A percentile compares a stretch with the other conserved stretches of the same genome.
Evolutionary conservation across 2,329 filamentous ascomycete genomes (phyloP).

Genomic region (Colletotrichum lindemuthianum): DNA sequence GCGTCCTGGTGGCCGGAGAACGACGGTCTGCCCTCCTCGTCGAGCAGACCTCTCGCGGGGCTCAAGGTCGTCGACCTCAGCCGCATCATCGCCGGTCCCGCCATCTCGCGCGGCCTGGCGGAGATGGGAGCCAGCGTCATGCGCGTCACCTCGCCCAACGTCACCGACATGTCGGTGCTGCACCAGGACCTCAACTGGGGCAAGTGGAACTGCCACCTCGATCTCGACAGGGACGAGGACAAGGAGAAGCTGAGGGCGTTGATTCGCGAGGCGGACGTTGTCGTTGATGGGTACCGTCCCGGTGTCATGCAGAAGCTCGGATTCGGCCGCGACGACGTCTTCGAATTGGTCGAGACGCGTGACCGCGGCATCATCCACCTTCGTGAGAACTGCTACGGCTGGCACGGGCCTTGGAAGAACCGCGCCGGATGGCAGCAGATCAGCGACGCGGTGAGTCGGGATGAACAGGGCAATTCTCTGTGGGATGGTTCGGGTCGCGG

Average conservation of each 20-base stretch:
- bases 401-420: conserved; percentile 56
- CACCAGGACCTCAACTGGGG: conserved; percentile 60
- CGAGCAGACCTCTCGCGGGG: conserved; percentile 54
- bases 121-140: conserved; percentile 59
- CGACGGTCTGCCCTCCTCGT: conserved; percentile 40
- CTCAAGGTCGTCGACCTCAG: conserved; percentile 59
- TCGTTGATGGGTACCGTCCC: conserved; percentile 61
- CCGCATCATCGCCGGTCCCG: conserved; percentile 59
- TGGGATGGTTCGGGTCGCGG: neutral
- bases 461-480: fast-evolving
- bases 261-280: conserved; percentile 59
- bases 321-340: conserved; percentile 51
- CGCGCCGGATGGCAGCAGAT: conserved; percentile 65
- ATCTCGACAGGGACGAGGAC: conserved; percentile 46
- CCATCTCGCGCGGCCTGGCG: conserved; percentile 52
- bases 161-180: conserved; percentile 52
- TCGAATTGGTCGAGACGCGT: conserved; percentile 46
- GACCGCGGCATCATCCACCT: conserved; percentile 52
- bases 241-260: conserved; percentile 42
- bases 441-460: conserved; percentile 51
- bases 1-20: conserved; percentile 54
- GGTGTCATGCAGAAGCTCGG: conserved; percentile 58
- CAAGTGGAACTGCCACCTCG: conserved; percentile 57
- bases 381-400: conserved; percentile 64
- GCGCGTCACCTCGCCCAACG: conserved; percentile 50